A percentile compares a stretch with the other conserved stretches of the same genome.
These are phyloP conservation scores for Claviceps cyperi DNA, from an alignment of 2,329 filamentous ascomycete genomes.

Conservation along the genomic window DNA sequence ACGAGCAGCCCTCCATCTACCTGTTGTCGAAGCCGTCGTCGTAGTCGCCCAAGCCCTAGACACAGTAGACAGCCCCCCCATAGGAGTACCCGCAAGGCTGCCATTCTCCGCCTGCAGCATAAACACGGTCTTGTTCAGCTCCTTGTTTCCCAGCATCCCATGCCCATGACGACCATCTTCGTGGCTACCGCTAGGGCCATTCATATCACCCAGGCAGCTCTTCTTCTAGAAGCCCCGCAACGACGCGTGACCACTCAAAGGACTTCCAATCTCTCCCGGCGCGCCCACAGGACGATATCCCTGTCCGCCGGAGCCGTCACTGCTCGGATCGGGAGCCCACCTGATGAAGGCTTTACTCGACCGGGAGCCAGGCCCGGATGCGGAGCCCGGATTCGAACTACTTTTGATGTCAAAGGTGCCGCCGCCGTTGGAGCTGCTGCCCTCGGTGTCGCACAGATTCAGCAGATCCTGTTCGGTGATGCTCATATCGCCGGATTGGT, in stretches of 20 bases:
- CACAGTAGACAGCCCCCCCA: too few species aligned
- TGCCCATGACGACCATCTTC: not conserved
- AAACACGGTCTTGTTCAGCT: not conserved
- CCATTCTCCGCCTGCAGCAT: not conserved
- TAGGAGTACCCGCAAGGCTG: not conserved
- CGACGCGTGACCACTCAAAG: conserved; percentile 32
- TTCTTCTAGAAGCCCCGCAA: conserved; percentile 21
- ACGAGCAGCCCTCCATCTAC: not conserved
- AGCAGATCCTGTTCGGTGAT: conserved; percentile 52
- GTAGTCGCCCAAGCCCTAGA: too few species aligned
- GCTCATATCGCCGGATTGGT: conserved; percentile 27
- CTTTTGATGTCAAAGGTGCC: conserved; percentile 65
- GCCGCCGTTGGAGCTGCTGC: conserved; percentile 72
- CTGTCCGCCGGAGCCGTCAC: conserved; percentile 24
- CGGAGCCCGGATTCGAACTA: conserved; percentile 23
- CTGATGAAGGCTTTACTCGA: not conserved
- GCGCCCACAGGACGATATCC: conserved; percentile 34
- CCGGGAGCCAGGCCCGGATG: conserved; percentile 37
- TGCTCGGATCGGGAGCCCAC: conserved; percentile 7
- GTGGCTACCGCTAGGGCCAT: not conserved
- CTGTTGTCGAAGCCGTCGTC: not conserved
- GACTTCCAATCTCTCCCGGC: conserved; percentile 58
- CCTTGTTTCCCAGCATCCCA: too few species aligned
- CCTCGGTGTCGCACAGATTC: conserved; percentile 81
- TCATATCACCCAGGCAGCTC: conserved; percentile 4